Base-by-base conservation (phyloP, 148 eudicot genomes). In the Fagopyrum homotropicum region DNA sequence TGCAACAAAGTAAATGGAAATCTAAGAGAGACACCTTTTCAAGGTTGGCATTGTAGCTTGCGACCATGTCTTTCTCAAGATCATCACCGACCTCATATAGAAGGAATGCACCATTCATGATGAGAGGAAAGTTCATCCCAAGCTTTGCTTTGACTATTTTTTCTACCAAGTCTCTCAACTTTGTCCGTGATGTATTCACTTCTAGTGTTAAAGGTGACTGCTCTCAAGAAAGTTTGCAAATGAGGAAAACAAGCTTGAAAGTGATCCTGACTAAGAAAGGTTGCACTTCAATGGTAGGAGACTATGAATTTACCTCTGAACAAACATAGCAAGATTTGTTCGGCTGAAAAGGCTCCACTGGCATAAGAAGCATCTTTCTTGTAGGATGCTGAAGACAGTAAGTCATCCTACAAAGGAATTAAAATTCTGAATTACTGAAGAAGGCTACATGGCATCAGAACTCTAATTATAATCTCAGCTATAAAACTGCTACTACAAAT, bases 31-130 rank as follows among this genome's bases (percentile, higher is more conserved):
- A 47, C 82, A 92, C 99, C 99, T 92, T 92, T 35, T 95, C 99
- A 73, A 95, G 89, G 82, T 95, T 95, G 74, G 91, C 93, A 69
- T 89, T 84, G 81, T 95, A 95, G 81, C 85, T 90, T 15, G 90
- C 83, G 22, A 84, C 88, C 90, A 81, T 82, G 72, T 84, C 89
- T 80, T 90, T 88, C 55, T 95, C 97, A 76, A 95, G 93, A 88
- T 95, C 99, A 80, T 95, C 99, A 73, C 99, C 97, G 77, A 89
- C 91, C 84, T 95, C 99, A 76, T 92, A 95, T 29, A 95, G 89
- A 80, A 95, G 93, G 77, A 88, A 77, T 17, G 87, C 44, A 16
- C 94, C 94, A 73, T 84, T 90, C 92, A 88, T 90, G 73, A 95
- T 84, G 61, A 84, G 80, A 16, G 99, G 99, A 69, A 83, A 80